These are phyloP conservation scores for Fusarium verrucosum DNA, from an alignment of 2,329 filamentous ascomycete genomes.

Conservation along the genomic window DNA sequence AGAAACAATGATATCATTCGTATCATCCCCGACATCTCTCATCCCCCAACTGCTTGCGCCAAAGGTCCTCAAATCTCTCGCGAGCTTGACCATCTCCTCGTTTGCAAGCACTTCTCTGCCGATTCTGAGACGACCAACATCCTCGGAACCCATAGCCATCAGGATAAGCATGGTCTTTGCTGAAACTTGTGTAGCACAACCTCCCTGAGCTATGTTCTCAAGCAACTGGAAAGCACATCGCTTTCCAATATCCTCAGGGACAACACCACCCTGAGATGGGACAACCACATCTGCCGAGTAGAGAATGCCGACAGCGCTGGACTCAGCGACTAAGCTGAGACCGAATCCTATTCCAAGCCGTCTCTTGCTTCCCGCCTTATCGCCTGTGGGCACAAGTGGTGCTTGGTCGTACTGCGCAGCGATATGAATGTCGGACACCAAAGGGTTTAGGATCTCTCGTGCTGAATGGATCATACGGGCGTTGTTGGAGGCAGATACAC, in stretches of 20 bases:
- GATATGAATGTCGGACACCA: conserved; percentile 90
- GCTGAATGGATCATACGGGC: conserved; percentile 93
- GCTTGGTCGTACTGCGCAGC: conserved; percentile 80
- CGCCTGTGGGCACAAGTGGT: conserved; percentile 63
- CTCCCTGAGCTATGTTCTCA: conserved; percentile 82
- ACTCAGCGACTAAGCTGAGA: conserved; percentile 89
- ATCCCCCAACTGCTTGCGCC: conserved; percentile 92
- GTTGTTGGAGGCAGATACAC: conserved; percentile 92
- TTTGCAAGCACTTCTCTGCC: conserved; percentile 83
- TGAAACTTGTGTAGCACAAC: conserved; percentile 79
- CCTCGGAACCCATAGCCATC: conserved; percentile 98
- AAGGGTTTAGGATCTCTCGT: conserved; percentile 83
- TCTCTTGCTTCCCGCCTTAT: conserved; percentile 65
- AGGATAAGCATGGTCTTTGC: conserved; percentile 80
- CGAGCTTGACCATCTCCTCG: conserved; percentile 81
- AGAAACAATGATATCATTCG: conserved; percentile 81
- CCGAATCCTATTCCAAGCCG: conserved; percentile 91
- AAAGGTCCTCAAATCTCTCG: conserved; percentile 87
- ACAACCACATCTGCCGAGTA: conserved; percentile 86
- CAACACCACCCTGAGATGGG: conserved; percentile 79
- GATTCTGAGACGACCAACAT: conserved; percentile 86
- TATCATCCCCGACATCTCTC: conserved; percentile 74
- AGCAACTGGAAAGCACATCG: conserved; percentile 89
- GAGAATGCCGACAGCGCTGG: conserved; percentile 79
- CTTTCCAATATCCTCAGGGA: conserved; percentile 91